These are phyloP conservation scores for Fonsecaea pedrosoi DNA, from an alignment of 2,329 filamentous ascomycete species.

Conservation along the genomic window DNA sequence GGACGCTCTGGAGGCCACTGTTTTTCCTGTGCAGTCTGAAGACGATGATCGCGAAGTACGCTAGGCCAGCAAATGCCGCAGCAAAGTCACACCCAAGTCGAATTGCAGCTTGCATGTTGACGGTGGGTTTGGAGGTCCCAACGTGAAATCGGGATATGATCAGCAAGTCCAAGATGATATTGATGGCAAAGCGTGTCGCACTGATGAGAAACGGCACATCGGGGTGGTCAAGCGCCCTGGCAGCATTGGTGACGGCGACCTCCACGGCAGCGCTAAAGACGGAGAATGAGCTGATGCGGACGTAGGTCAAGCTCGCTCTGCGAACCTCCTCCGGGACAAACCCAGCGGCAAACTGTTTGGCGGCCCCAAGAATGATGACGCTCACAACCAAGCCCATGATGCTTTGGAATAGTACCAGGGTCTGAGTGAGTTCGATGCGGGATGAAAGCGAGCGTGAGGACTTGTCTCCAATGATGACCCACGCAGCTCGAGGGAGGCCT, in stretches of 20 bases:
- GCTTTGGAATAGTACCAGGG: slow-evolving; percentile 61
- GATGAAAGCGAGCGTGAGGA: slow-evolving; percentile 58
- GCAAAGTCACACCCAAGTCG: slow-evolving; percentile 65
- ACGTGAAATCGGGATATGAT: slow-evolving; percentile 64
- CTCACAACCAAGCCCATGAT: slow-evolving; percentile 66
- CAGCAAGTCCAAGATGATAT: slow-evolving; percentile 71
- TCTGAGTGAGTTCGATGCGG: slow-evolving; percentile 67
- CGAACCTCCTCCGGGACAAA: slow-evolving; percentile 70
- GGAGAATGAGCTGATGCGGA: slow-evolving; percentile 69
- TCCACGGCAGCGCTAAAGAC: slow-evolving; percentile 68
- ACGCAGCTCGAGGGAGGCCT: slow-evolving; percentile 71
- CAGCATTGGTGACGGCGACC: slow-evolving; percentile 66
- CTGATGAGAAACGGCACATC: slow-evolving; percentile 73
- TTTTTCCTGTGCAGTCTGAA: slow-evolving; percentile 22
- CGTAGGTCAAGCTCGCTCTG: slow-evolving; percentile 65
- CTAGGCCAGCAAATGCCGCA: slow-evolving; percentile 62
- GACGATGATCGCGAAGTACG: slow-evolving; percentile 61
- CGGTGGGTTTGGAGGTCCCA: slow-evolving; percentile 56
- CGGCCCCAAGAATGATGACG: slow-evolving; percentile 62
- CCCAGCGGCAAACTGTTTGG: slow-evolving; percentile 61
- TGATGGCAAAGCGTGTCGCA: slow-evolving; percentile 67
- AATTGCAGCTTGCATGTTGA: slow-evolving; percentile 70
- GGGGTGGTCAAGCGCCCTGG: slow-evolving; percentile 70
- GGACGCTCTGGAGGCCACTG: slow-evolving; percentile 27
- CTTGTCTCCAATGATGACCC: slow-evolving; percentile 72